Conservation (phyloP, 1,284 basidiomycete genomes). For the Gomphus sp. region DNA sequence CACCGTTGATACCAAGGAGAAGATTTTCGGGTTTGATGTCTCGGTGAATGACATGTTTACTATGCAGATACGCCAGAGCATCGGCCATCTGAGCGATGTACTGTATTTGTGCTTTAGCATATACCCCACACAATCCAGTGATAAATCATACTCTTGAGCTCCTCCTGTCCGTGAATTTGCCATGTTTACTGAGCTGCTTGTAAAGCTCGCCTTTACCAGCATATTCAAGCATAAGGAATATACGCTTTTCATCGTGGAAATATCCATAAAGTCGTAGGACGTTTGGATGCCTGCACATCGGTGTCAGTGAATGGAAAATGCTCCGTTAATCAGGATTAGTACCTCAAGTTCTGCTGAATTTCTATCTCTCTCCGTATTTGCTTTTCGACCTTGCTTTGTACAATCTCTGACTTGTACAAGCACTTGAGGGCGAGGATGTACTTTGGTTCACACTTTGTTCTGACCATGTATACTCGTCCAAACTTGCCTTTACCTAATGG, state of each 20-base stretch:
- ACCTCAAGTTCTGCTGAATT: slow-evolving; percentile 90
- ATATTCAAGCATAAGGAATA: slow-evolving; percentile 22
- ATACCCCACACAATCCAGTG: background rate
- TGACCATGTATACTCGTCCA: slow-evolving; percentile 26
- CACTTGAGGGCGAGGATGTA: slow-evolving; percentile 98
- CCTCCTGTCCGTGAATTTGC: slow-evolving; percentile 81
- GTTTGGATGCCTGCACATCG: slow-evolving; percentile 70
- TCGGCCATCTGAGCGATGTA: slow-evolving; percentile 99
- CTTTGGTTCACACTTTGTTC: slow-evolving; percentile 78
- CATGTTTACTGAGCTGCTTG: slow-evolving; percentile 47
- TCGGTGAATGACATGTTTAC: slow-evolving; percentile 44
- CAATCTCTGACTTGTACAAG: slow-evolving; percentile 93
- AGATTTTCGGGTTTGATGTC: slow-evolving; percentile 99
- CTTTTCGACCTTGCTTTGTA: slow-evolving; percentile 21
- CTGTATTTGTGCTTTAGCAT: slow-evolving; percentile 22
- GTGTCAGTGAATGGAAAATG: background rate
- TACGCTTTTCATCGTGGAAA: slow-evolving; percentile 97
- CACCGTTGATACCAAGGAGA: slow-evolving; percentile 28
- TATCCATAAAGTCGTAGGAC: slow-evolving; percentile 92
- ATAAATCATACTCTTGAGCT: slow-evolving; percentile 45
- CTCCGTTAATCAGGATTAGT: slow-evolving; percentile 11
- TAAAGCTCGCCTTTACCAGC: too few relatives aligned
- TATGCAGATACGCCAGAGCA: slow-evolving; percentile 79
- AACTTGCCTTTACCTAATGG: slow-evolving; percentile 40
- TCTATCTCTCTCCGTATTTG: slow-evolving; percentile 58